phyloP scores from a whole-genome alignment of 306 rosid genomes.

The Cyclanthera cordifolia region DNA sequence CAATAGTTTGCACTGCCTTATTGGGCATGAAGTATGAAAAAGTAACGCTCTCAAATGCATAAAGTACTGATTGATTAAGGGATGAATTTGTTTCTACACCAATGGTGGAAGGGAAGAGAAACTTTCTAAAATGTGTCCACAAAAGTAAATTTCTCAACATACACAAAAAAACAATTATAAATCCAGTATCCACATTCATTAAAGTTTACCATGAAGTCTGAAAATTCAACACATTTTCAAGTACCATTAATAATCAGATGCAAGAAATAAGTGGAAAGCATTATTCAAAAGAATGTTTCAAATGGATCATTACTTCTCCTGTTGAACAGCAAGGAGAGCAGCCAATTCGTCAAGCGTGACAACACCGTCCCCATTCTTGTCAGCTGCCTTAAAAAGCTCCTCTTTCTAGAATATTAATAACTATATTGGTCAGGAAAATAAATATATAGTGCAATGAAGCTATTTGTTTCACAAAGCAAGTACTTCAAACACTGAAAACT shows the following conservation, averaged over 20 bases:
- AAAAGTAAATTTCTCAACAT: neutral
- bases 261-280: conserved; percentile 6
- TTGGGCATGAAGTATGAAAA: neutral
- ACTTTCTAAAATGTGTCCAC: neutral
- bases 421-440: conserved; percentile 16
- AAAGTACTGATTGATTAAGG: neutral
- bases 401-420: conserved; percentile 57
- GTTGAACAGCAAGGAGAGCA: conserved; percentile 69
- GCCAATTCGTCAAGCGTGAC: conserved; percentile 95
- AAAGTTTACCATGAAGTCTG: neutral
- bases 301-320: conserved; percentile 57
- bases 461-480: neutral
- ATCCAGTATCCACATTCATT: neutral
- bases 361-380: conserved; percentile 70
- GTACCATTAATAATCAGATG: neutral
- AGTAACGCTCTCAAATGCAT: neutral
- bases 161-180: neutral
- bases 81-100: neutral
- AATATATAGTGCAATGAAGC: neutral
- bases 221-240: neutral
- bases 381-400: conserved; percentile 87
- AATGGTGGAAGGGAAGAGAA: neutral
- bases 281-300: conserved; percentile 13
- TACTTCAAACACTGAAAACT: neutral
- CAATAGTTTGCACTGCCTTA: neutral